Evolutionary conservation across 331 rosid genomes (phyloP).

Genomic region (Telfairia occidentalis): DNA sequence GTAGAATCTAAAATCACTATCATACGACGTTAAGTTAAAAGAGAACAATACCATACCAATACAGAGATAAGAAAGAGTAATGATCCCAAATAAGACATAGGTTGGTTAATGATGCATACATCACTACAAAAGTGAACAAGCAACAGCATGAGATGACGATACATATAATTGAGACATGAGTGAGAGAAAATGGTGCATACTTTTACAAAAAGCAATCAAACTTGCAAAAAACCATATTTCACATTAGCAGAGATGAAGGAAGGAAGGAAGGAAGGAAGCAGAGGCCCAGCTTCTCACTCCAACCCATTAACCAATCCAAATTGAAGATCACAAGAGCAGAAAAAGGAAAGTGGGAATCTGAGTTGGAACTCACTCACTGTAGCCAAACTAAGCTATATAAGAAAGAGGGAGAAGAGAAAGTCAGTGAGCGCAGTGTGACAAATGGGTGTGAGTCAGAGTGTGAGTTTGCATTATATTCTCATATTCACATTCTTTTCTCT

Average conservation of each 20-base stretch:
- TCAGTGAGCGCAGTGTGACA: conserved; percentile 6
- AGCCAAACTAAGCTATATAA: background rate
- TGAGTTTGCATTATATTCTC: background rate
- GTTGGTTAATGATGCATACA: background rate
- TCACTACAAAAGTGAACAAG: background rate
- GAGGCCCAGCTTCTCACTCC: background rate
- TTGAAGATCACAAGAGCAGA: background rate
- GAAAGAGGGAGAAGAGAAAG: background rate
- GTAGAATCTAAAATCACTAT: background rate
- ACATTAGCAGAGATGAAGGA: background rate
- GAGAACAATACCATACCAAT: background rate
- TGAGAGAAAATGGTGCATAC: background rate
- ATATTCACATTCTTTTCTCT: conserved; percentile 7
- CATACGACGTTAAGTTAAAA: background rate
- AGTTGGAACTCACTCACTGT: background rate
- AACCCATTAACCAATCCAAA: background rate
- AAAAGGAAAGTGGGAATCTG: background rate
- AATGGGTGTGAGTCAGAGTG: background rate
- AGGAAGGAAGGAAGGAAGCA: background rate
- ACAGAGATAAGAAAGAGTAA: background rate
- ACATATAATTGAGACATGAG: background rate
- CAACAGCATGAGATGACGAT: background rate
- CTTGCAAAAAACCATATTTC: background rate
- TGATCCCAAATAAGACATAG: background rate
- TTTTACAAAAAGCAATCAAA: background rate